A percentile compares a stretch with the other conserved stretches of the same genome.
Evolutionary conservation across 768 basidiomycete genomes (phyloP).

Genomic region (Boletus subparvulus): DNA sequence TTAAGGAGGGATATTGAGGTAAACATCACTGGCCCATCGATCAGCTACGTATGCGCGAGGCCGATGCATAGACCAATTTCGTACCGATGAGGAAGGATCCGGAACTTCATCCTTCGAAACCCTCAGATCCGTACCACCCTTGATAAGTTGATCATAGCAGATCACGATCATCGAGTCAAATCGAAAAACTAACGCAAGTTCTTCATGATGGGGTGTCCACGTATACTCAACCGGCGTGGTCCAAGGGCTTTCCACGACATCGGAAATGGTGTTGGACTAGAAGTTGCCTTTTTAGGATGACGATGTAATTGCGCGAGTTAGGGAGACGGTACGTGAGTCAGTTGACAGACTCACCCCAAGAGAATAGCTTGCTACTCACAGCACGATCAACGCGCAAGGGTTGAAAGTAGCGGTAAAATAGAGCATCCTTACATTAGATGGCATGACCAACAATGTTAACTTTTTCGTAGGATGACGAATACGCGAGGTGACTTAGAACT

Average conservation of each 20-base stretch:
- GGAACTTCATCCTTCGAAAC: background rate
- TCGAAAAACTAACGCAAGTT: background rate
- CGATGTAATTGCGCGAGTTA: background rate
- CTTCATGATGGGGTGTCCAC: background rate
- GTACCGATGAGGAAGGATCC: background rate
- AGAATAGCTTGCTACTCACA: background rate
- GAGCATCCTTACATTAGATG: background rate
- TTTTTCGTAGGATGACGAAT: too few relatives aligned
- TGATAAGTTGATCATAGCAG: background rate
- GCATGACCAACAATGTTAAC: background rate
- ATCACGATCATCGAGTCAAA: background rate
- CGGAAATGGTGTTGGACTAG: background rate
- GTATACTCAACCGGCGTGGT: background rate
- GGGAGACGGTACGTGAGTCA: background rate
- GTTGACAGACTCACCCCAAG: background rate
- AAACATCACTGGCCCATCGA: background rate
- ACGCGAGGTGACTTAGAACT: too few relatives aligned
- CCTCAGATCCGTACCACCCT: background rate
- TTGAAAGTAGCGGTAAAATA: background rate
- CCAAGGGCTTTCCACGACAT: background rate
- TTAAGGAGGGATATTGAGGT: background rate
- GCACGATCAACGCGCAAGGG: too few relatives aligned
- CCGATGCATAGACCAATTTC: background rate
- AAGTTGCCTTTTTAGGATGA: background rate
- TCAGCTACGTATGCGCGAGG: background rate